Conservation (phyloP, 495 filamentous ascomycete genomes). For the Aspergillus saccharolyticus region DNA sequence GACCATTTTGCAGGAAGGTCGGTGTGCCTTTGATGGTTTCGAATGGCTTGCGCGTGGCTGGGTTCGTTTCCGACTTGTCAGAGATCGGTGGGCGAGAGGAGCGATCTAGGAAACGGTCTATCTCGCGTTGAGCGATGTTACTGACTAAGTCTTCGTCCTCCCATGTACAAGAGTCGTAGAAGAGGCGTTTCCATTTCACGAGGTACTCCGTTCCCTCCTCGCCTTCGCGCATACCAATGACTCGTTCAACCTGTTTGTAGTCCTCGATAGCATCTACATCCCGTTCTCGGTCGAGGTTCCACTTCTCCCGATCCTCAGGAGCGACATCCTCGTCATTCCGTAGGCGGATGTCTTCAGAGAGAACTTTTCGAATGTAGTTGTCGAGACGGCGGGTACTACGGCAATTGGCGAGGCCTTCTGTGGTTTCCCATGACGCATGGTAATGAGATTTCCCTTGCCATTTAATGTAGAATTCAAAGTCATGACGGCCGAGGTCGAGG, state of each 20-base stretch:
- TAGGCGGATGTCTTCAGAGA: constrained; percentile 68
- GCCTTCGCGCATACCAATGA: constrained; percentile 73
- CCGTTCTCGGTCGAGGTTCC: constrained; percentile 81
- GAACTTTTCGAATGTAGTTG: constrained; percentile 84
- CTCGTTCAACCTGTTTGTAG: constrained; percentile 84
- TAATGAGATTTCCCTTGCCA: constrained; percentile 94
- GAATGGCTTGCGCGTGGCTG: constrained; percentile 63
- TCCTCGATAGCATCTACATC: constrained; percentile 78
- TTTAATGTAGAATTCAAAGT: constrained; percentile 95
- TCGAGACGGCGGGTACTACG: constrained; percentile 81
- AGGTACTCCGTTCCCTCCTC: constrained; percentile 78
- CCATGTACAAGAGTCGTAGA: constrained; percentile 93
- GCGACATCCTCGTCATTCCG: constrained; percentile 63
- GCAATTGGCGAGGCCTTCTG: constrained; percentile 59
- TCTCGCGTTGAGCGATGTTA: constrained; percentile 72
- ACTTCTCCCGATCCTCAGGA: constrained; percentile 85
- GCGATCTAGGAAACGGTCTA: constrained; percentile 85
- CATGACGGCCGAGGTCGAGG: constrained; percentile 58
- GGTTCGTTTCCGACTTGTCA: constrained; percentile 67
- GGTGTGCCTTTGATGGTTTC: constrained; percentile 74
- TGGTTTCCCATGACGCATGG: constrained; percentile 90
- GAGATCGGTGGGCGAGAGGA: constrained; percentile 70
- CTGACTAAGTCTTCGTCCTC: constrained; percentile 71
- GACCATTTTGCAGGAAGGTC: constrained; percentile 74
- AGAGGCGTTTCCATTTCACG: constrained; percentile 84